Conservation (phyloP, 2,329 filamentous ascomycete genomes). For the Fusarium subglutinans region DNA sequence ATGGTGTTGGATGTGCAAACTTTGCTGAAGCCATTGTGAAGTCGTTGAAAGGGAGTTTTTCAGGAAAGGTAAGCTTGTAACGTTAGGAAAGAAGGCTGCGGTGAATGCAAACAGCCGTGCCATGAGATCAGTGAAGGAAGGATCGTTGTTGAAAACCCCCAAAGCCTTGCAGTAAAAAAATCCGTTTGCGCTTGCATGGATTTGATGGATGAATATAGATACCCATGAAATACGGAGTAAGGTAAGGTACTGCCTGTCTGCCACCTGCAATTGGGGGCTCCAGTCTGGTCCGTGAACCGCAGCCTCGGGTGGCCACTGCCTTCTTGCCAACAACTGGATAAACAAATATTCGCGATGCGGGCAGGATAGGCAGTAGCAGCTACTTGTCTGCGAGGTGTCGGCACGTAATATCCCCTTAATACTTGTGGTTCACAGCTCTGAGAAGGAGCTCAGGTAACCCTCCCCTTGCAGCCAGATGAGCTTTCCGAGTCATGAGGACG, state of each 20-base stretch:
- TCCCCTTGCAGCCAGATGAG: constrained; percentile 4
- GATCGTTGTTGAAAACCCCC: background rate
- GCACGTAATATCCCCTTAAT: background rate
- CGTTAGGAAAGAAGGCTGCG: background rate
- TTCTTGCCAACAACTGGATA: background rate
- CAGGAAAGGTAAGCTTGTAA: background rate
- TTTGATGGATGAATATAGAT: constrained; percentile 4
- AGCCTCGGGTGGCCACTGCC: constrained; percentile 25
- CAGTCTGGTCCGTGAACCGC: constrained; percentile 26
- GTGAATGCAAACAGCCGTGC: constrained; percentile 1
- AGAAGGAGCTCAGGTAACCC: constrained; percentile 5
- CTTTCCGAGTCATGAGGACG: constrained; percentile 32
- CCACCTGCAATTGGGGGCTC: constrained; percentile 15
- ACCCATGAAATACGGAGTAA: constrained; percentile 10
- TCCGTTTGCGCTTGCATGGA: constrained; percentile 21
- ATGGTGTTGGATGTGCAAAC: constrained; percentile 22
- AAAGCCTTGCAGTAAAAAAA: constrained; percentile 3
- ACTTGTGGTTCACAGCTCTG: constrained; percentile 7
- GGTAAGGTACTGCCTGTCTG: background rate
- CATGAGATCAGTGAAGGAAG: background rate
- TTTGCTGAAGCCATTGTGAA: constrained; percentile 24
- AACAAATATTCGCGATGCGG: background rate
- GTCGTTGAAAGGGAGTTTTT: background rate
- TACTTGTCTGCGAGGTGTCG: background rate
- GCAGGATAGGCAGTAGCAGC: background rate